Evolutionary conservation across 2,329 filamentous ascomycete species (phyloP).

Genomic region (Stachybotrys elegans): DNA sequence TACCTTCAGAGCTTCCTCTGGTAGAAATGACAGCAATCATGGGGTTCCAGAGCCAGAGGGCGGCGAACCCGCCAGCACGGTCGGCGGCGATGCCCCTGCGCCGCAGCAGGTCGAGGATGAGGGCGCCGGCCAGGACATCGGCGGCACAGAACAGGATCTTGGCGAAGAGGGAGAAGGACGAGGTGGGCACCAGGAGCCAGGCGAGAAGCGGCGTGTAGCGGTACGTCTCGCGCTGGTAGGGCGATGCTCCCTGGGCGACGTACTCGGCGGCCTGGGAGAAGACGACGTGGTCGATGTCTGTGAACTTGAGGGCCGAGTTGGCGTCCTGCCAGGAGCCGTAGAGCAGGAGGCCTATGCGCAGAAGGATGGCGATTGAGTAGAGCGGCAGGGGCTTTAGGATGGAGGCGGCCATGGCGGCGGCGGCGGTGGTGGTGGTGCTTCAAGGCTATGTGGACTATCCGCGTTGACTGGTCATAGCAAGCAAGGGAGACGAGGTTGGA

Average conservation of each 20-base stretch:
- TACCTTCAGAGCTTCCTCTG: slow-evolving; percentile 84
- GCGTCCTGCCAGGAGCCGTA: slow-evolving; percentile 94
- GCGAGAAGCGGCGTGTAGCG: slow-evolving; percentile 92
- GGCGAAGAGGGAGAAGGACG: slow-evolving; percentile 58
- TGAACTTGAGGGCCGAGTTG: slow-evolving; percentile 90
- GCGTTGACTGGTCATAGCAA: no score
- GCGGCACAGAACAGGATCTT: slow-evolving; percentile 81
- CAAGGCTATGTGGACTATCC: no score
- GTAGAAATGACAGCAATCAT: slow-evolving; percentile 99
- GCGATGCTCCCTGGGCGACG: slow-evolving; percentile 60
- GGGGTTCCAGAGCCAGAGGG: slow-evolving; percentile 91
- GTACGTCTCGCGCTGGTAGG: slow-evolving; percentile 90
- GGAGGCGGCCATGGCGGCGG: slow-evolving; percentile 2
- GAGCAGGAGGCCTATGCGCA: slow-evolving; percentile 70
- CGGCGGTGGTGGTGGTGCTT: not conserved
- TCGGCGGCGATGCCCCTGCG: slow-evolving; percentile 40
- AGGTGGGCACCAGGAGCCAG: slow-evolving; percentile 82
- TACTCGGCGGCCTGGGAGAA: slow-evolving; percentile 93
- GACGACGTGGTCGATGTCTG: slow-evolving; percentile 97
- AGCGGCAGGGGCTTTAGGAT: slow-evolving; percentile 34
- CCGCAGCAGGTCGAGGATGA: slow-evolving; percentile 48
- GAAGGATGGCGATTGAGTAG: slow-evolving; percentile 51
- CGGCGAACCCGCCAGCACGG: slow-evolving; percentile 68
- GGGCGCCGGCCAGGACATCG: slow-evolving; percentile 79
- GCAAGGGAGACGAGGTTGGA: slow-evolving; percentile 9